Conservation (phyloP, 2,329 filamentous ascomycete species). For the Penicillium occitanis region DNA sequence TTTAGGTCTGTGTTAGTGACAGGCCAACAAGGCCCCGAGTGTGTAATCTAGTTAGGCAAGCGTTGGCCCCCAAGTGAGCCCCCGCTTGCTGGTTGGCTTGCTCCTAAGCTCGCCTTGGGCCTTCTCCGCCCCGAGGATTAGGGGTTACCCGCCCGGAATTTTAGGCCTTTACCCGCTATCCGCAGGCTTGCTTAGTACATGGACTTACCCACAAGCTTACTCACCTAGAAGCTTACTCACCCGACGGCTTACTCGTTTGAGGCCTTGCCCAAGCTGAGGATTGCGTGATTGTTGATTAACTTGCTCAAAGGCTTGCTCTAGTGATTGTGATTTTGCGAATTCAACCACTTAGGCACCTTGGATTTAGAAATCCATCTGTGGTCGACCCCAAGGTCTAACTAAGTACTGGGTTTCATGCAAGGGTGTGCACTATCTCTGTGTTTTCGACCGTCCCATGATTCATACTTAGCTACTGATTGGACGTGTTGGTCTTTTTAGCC, state of each 20-base stretch:
- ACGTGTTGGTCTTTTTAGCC: background rate
- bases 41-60: background rate
- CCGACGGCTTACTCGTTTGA: background rate
- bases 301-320: background rate
- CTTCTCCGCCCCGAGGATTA: background rate
- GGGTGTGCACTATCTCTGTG: background rate
- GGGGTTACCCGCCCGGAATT: background rate
- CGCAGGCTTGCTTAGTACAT: background rate
- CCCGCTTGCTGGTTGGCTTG: background rate
- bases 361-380: background rate
- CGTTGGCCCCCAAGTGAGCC: background rate
- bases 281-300: background rate
- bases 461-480: background rate
- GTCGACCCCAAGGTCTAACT: background rate
- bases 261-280: background rate
- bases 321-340: background rate
- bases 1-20: background rate
- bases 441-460: background rate
- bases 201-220: background rate
- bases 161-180: background rate
- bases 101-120: background rate
- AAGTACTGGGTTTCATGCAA: background rate
- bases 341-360: background rate
- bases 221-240: background rate
- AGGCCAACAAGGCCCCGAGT: too few species aligned